A percentile compares a stretch with the other conserved stretches of the same genome.
phyloP scores from a whole-genome alignment of 371 early-diverging fungal genomes.

The Mucor irregularis region DNA sequence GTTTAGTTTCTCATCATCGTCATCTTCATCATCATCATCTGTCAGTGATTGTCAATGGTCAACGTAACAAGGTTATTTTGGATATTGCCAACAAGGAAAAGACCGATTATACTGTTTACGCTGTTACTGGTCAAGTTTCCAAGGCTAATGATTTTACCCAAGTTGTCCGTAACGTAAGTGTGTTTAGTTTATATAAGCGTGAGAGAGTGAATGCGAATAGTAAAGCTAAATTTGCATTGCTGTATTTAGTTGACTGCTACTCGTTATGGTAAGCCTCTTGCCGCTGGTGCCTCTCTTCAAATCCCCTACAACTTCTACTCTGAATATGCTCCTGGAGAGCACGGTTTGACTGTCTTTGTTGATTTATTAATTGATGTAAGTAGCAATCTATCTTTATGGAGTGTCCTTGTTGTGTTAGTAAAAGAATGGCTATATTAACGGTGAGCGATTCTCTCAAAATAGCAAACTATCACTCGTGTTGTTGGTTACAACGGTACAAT shows the following conservation, averaged over 20 bases:
- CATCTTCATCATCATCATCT: not conserved
- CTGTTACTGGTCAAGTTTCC: constrained; percentile 42
- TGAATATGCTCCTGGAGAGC: constrained; percentile 49
- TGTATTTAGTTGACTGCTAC: constrained; percentile 41
- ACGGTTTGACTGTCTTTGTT: constrained; percentile 41
- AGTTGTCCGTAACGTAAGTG: constrained; percentile 47
- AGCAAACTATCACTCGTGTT: constrained; percentile 41
- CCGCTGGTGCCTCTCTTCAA: constrained; percentile 33
- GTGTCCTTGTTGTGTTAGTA: too few species aligned
- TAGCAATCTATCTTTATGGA: too few species aligned
- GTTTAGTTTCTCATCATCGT: not conserved
- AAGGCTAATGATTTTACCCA: constrained; percentile 33
- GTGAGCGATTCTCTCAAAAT: too few species aligned
- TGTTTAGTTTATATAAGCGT: not conserved
- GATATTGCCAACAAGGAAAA: constrained; percentile 45
- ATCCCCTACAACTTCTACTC: constrained; percentile 49
- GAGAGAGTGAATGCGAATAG: not conserved
- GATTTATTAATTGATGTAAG: constrained; percentile 45
- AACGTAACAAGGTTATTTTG: constrained; percentile 46
- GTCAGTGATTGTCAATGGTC: constrained; percentile 50
- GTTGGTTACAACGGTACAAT: constrained; percentile 47
- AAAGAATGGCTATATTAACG: too few species aligned
- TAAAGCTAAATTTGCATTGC: not conserved
- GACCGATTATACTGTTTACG: constrained; percentile 34
- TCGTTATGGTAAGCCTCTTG: constrained; percentile 35